Evolutionary conservation across 2,329 filamentous ascomycete species (phyloP), one percentile per base, ranked within the genome.

Genomic region (Colletotrichum musae): DNA sequence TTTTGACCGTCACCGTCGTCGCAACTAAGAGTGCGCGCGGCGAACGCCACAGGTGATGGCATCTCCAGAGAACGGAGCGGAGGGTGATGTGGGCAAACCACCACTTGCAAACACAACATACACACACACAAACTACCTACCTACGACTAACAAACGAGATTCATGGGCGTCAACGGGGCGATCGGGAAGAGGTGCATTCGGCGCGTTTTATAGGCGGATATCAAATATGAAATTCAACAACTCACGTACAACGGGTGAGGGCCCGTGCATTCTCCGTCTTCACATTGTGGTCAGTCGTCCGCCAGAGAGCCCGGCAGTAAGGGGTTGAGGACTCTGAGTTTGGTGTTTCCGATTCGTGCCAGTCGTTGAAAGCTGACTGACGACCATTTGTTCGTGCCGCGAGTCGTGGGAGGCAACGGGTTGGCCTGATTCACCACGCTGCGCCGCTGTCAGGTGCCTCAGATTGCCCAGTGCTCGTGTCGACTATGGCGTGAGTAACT

Each of bases 171-270:
- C 39, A 28, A 16, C 16, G 18, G 16, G 50, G 59, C 59, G 59
- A 54, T 16, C 32, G 32, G 32, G 32, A 26, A 26, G 41, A 16
- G 59, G 48, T 54, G 59, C 59, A 54, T 62, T 54, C 50, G 59
- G 59, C 59, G 59, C 53, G 59, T 26, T 54, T 62, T 62, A 43
- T 62, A 43, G 59, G 39, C 59, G 50, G 50, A 51, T 50, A 59
- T 59, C 39, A 48, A 13, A 58, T 15, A 58, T 48, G 21, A 51
- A 18, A 51, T 51, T 36, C 43, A 36, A 60, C 18, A 52, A 48
- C 16, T 10, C 16, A 48, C 16, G 4, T 48, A 16, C 45, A 16
- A 18, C 45, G 45, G 9, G 45, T 5, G 45, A 18, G 18, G n/a
- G 16, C 18, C 45, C 41, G 32, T 36, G 32, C 32, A 36, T 43